A percentile compares a stretch with the other conserved stretches of the same genome.
phyloP scores from a whole-genome alignment of 2,329 filamentous ascomycete genomes.

The Mollisia scopiformis region DNA sequence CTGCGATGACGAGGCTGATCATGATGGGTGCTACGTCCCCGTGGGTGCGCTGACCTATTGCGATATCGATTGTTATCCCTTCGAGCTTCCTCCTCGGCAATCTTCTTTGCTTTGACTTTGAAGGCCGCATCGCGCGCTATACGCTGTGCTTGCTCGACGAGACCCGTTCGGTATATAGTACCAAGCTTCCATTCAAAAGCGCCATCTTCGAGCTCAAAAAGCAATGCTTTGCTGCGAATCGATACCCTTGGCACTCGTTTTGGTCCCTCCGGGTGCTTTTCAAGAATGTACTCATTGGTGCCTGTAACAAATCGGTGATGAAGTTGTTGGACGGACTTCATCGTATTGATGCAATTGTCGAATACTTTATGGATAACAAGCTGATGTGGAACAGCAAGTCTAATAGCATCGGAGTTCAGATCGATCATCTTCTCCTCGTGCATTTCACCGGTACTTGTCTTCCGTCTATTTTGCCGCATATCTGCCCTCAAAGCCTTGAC shows the following conservation, averaged over 20 bases:
- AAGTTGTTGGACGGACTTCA: conserved; percentile 88
- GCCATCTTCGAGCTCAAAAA: conserved; percentile 94
- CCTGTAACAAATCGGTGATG: conserved; percentile 89
- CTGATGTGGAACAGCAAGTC: conserved; percentile 87
- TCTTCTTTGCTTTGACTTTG: conserved; percentile 80
- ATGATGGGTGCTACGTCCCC: conserved; percentile 33
- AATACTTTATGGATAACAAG: conserved; percentile 86
- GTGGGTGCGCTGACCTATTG: conserved; percentile 51
- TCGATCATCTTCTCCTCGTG: conserved; percentile 83
- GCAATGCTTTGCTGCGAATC: conserved; percentile 75
- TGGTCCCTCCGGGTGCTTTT: conserved; percentile 82
- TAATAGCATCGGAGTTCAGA: conserved; percentile 80
- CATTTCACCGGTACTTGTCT: conserved; percentile 58
- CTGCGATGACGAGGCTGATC: conserved; percentile 30
- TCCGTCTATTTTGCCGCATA: conserved; percentile 75
- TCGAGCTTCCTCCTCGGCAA: conserved; percentile 70
- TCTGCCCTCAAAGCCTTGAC: conserved; percentile 82
- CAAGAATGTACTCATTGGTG: conserved; percentile 84
- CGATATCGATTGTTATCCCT: conserved; percentile 56
- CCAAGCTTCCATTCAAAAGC: conserved; percentile 97
- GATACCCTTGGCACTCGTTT: conserved; percentile 88
- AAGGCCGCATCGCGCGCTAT: conserved; percentile 91
- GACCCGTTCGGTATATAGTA: conserved; percentile 87
- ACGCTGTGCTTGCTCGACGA: conserved; percentile 87
- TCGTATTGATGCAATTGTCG: conserved; percentile 88